Percentiles rank a stretch among this genome's conserved stretches.
These are phyloP conservation scores for Murraya koenigii DNA, from an alignment of 345 rosid species.

Conservation along the genomic window DNA sequence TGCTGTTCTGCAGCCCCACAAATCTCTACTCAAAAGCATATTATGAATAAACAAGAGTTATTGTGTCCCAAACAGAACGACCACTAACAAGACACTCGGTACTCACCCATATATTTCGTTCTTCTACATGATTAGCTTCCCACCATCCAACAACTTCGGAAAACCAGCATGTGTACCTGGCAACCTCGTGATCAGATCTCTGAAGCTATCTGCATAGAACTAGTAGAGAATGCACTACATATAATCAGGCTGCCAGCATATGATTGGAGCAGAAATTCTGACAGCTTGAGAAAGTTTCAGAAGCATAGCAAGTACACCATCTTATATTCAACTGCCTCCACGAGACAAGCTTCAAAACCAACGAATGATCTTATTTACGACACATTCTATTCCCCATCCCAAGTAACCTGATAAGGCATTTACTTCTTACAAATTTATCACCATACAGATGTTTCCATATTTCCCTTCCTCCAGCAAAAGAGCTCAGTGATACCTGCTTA, in stretches of 20 bases:
- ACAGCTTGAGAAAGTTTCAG: slow-evolving; percentile 26
- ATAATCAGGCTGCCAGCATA: slow-evolving; percentile 13
- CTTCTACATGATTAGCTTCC: slow-evolving; percentile 7
- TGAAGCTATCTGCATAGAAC: slow-evolving; percentile 19
- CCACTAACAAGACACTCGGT: slow-evolving; percentile 1
- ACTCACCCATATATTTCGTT: slow-evolving; percentile 10
- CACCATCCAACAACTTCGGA: slow-evolving; percentile 16
- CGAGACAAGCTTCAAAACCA: slow-evolving; percentile 32
- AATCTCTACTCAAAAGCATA: neutral
- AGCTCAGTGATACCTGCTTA: slow-evolving; percentile 36
- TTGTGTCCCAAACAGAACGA: neutral
- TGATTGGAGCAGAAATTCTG: slow-evolving; percentile 20
- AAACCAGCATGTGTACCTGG: slow-evolving; percentile 2
- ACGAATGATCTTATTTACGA: slow-evolving; percentile 28
- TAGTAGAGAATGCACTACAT: slow-evolving; percentile 6
- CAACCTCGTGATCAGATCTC: slow-evolving; percentile 17
- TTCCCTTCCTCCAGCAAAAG: slow-evolving; percentile 26
- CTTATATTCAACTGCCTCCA: slow-evolving; percentile 32
- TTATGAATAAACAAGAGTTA: neutral
- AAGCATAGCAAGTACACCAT: slow-evolving; percentile 25
- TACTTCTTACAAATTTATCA: slow-evolving; percentile 33
- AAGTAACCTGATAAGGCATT: slow-evolving; percentile 42
- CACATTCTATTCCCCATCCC: slow-evolving; percentile 41
- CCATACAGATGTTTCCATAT: slow-evolving; percentile 27
- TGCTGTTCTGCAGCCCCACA: neutral